These are phyloP conservation scores for Solidago caesia DNA, from an alignment of 129 eudicot species.

Conservation along the genomic window DNA sequence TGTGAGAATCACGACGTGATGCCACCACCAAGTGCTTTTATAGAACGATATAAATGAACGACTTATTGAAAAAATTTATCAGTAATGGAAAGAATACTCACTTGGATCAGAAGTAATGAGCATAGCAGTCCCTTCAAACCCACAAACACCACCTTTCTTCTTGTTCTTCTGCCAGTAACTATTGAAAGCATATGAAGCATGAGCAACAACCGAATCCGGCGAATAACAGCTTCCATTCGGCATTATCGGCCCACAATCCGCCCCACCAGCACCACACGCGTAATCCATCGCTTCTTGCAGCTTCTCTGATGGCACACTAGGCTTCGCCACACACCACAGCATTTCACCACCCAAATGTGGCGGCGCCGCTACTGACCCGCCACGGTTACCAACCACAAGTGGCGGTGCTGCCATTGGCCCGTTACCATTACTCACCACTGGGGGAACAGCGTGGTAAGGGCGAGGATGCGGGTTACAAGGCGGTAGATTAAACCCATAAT, in stretches of 20 bases:
- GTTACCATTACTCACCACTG: constrained; percentile 11
- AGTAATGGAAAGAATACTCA: constrained; percentile 28
- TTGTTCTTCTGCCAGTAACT: constrained; percentile 97
- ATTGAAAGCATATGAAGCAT: constrained; percentile 97
- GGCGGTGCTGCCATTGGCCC: constrained; percentile 21
- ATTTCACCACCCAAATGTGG: constrained; percentile 32
- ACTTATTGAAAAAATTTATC: background rate
- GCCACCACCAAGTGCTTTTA: too few relatives aligned
- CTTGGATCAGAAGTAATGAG: constrained; percentile 88
- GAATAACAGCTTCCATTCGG: constrained; percentile 71
- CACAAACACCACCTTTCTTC: constrained; percentile 73
- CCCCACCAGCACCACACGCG: constrained; percentile 92
- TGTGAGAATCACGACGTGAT: too few relatives aligned
- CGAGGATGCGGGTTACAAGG: constrained; percentile 60
- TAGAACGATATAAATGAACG: too few relatives aligned
- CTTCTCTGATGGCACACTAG: constrained; percentile 88
- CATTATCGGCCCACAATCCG: constrained; percentile 72
- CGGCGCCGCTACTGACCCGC: constrained; percentile 27
- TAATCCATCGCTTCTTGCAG: constrained; percentile 84
- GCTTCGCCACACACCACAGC: constrained; percentile 99
- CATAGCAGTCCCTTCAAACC: constrained; percentile 97
- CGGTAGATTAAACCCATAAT: constrained; percentile 49
- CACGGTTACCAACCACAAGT: constrained; percentile 4
- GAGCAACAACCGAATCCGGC: constrained; percentile 88
- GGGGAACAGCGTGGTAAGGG: constrained; percentile 22